Evolutionary conservation across 768 basidiomycete species (phyloP).

Genomic region (Amanita subjunquillea): DNA sequence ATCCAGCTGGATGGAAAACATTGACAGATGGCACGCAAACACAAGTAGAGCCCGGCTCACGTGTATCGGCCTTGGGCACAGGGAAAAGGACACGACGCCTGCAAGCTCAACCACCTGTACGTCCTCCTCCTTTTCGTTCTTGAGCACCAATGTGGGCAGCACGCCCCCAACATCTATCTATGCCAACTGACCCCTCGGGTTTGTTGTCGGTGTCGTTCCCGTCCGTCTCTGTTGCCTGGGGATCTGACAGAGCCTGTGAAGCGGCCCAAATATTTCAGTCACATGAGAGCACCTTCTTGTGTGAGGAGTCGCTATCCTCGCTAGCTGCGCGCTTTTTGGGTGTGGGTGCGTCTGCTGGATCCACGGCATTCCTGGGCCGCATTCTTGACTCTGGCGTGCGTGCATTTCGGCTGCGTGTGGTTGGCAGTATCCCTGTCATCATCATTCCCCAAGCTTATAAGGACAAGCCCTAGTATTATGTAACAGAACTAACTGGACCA

Average conservation of each 20-base stretch:
- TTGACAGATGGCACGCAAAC: not conserved
- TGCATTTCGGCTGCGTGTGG: too few species aligned
- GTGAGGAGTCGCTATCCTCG: constrained; percentile 19
- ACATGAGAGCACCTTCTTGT: constrained; percentile 14
- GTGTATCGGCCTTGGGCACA: constrained; percentile 79
- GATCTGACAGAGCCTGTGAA: constrained; percentile 6
- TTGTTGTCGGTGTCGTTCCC: constrained; percentile 12
- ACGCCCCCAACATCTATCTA: constrained; percentile 52
- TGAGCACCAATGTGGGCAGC: constrained; percentile 64
- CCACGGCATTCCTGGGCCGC: constrained; percentile 26
- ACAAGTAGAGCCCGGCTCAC: constrained; percentile 28
- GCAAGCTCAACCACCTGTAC: constrained; percentile 56
- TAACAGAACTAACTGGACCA: too few species aligned
- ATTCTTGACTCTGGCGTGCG: constrained; percentile 11
- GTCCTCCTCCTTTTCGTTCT: constrained; percentile 81
- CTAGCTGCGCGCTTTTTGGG: constrained; percentile 33
- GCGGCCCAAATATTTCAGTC: too few species aligned
- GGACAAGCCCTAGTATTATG: too few species aligned
- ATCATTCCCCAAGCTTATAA: too few species aligned
- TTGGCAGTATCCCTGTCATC: too few species aligned
- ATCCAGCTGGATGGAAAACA: constrained; percentile 48
- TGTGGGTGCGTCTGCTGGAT: constrained; percentile 22
- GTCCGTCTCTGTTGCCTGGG: constrained; percentile 1
- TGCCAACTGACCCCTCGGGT: not conserved
- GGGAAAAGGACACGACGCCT: constrained; percentile 77